Percentiles rank a stretch among this genome's conserved stretches.
phyloP scores from a whole-genome alignment of 805 yeast species.

The Candida vaughaniae region DNA sequence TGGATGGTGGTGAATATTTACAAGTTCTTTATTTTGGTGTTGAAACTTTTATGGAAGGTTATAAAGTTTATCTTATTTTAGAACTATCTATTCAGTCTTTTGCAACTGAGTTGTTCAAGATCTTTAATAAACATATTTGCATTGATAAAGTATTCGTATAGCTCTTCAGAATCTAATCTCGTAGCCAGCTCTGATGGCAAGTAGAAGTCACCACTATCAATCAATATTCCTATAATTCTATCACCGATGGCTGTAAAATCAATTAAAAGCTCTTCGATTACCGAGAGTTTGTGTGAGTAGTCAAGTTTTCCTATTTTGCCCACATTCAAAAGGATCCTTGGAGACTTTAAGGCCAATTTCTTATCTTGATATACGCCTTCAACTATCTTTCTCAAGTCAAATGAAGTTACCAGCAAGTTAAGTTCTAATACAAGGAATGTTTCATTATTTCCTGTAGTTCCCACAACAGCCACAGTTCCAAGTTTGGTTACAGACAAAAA shows the following conservation, averaged over 20 bases:
- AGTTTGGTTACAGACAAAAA: slow-evolving; percentile 47
- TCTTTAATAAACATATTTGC: slow-evolving; percentile 23
- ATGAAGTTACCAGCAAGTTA: slow-evolving; percentile 13
- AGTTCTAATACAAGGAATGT: slow-evolving; percentile 44
- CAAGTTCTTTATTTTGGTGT: slow-evolving; percentile 27
- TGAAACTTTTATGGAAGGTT: slow-evolving; percentile 22
- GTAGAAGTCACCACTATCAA: slow-evolving; percentile 42
- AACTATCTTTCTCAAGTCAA: slow-evolving; percentile 16
- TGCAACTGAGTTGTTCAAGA: slow-evolving; percentile 16
- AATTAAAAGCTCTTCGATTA: slow-evolving; percentile 16
- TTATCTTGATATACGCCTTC: slow-evolving; percentile 18
- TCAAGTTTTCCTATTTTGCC: slow-evolving; percentile 21
- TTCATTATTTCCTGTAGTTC: slow-evolving; percentile 50
- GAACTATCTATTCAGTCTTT: slow-evolving; percentile 6
- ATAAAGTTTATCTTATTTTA: slow-evolving; percentile 13
- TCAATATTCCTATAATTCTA: slow-evolving; percentile 34
- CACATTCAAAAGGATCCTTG: slow-evolving; percentile 29
- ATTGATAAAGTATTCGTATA: slow-evolving; percentile 20
- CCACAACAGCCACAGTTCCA: slow-evolving; percentile 50
- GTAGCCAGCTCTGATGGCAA: slow-evolving; percentile 15
- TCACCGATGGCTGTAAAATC: slow-evolving; percentile 12
- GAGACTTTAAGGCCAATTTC: slow-evolving; percentile 10
- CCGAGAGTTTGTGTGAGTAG: slow-evolving; percentile 14
- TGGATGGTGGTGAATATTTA: slow-evolving; percentile 57
- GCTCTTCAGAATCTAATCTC: slow-evolving; percentile 9